phyloP scores from a whole-genome alignment of 1,284 basidiomycete genomes.

The Ustilago cynodontis region DNA sequence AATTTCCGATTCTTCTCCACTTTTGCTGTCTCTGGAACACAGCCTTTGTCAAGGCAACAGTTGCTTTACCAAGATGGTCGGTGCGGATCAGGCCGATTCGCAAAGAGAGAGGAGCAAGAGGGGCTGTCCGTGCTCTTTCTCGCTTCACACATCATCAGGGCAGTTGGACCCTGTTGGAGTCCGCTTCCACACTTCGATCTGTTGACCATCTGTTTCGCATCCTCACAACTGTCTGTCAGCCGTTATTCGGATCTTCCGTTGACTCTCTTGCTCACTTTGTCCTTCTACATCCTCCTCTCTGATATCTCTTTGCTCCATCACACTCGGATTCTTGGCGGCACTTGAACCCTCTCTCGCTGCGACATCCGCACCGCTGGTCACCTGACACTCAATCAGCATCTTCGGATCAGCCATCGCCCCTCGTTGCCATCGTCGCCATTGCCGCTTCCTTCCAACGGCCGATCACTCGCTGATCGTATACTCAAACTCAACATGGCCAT shows the following conservation, averaged over 20 bases:
- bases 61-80: conserved; percentile 1
- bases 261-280: neutral
- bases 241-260: conserved; percentile 1
- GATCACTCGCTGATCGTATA: neutral
- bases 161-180: conserved; percentile 14
- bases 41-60: conserved; percentile 7
- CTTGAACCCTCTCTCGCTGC: neutral
- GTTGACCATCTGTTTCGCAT: neutral
- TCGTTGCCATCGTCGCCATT: conserved; percentile 1
- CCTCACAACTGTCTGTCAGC: neutral
- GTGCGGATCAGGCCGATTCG: conserved; percentile 14
- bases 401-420: conserved; percentile 3
- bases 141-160: neutral
- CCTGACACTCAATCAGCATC: neutral
- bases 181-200: no score
- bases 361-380: neutral
- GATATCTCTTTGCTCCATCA: neutral
- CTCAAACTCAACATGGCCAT: conserved; percentile 62
- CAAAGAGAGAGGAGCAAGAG: neutral
- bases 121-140: neutral
- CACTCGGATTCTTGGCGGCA: neutral
- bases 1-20: neutral
- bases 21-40: conserved; percentile 6
- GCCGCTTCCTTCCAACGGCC: neutral
- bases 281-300: neutral